A percentile compares a stretch with the other conserved stretches of the same genome.
Evolutionary conservation across 352 stramenopile species (phyloP).

Genomic region (Phytophthora nicotianae): DNA sequence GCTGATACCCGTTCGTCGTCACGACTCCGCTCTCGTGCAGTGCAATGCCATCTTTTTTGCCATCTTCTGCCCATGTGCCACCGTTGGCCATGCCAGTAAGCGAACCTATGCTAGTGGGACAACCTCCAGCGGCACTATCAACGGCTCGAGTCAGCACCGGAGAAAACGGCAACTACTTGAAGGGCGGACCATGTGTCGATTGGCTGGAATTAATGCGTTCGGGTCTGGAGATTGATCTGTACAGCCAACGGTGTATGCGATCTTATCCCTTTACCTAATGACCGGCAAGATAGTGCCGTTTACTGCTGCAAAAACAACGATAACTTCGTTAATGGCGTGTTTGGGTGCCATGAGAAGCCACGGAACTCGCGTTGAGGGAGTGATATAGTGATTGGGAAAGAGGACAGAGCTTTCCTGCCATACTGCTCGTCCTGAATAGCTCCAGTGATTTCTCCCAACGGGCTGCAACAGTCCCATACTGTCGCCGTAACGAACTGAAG

Average conservation of each 20-base stretch:
- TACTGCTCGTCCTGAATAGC: slow-evolving; percentile 4
- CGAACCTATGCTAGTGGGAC: slow-evolving; percentile 5
- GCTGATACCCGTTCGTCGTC: neutral
- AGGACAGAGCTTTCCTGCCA: slow-evolving; percentile 6
- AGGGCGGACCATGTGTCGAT: slow-evolving; percentile 7
- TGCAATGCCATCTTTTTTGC: neutral
- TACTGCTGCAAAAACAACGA: slow-evolving; percentile 17
- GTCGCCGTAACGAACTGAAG: slow-evolving; percentile 34
- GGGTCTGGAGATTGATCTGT: slow-evolving; percentile 5
- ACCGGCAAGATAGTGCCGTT: slow-evolving; percentile 28
- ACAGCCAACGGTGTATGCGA: slow-evolving; percentile 28
- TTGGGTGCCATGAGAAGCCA: slow-evolving; percentile 28
- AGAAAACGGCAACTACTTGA: slow-evolving; percentile 15
- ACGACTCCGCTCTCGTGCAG: neutral
- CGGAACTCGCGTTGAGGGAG: slow-evolving; percentile 12
- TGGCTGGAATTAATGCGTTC: neutral
- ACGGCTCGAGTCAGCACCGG: slow-evolving; percentile 10
- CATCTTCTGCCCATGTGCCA: neutral
- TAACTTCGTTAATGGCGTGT: slow-evolving; percentile 34
- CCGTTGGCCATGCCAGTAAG: slow-evolving; percentile 9
- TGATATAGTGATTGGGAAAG: slow-evolving; percentile 12
- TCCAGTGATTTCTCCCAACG: slow-evolving; percentile 12
- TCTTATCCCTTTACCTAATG: slow-evolving; percentile 30
- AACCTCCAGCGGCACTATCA: slow-evolving; percentile 17
- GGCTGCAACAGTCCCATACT: slow-evolving; percentile 22